Evolutionary conservation across 2,329 filamentous ascomycete genomes (phyloP), one percentile per base, ranked within the genome.

Genomic region (Ophiocordyceps sinensis): DNA sequence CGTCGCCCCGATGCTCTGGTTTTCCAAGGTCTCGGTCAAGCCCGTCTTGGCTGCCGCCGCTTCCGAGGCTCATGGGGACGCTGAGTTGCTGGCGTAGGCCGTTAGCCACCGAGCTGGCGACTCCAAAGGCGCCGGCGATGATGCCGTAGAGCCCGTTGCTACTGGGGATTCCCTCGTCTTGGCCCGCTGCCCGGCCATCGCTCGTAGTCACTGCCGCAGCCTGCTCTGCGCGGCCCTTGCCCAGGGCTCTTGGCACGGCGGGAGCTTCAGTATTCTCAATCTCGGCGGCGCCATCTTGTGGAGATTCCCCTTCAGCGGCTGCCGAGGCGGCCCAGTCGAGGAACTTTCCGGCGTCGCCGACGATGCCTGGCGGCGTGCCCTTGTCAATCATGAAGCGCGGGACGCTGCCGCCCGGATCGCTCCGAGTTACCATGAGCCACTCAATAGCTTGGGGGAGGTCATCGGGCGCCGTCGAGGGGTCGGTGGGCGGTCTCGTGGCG

Each of bases 381-480:
- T 85, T 79, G 53, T 94, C 87, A n/a, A 94, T 85, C 71, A 94
- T 79, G 62, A 91, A 94, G 13, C 84, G 74, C 1, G 87, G 87
- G 15, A 94, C 87, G 44, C 78, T 89, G 40, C 87, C 87, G 11
- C 87, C 87, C 3, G 87, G 86, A 51, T 94, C 86, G 56, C 83
- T 89, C 38, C 87, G 72, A 1, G 86, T 94, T 15, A 94, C 77
- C 87, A 94, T 94, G 45, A 91, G 74, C 87, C 87, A 94, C 58
- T 94, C 87, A 2, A 94, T 57, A 23, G 66, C 60, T 28, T 41
- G 39, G 6, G 41, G 38, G 3, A 31, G 26, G 11, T 38, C 38
- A 15, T 41, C 35, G 13, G 39, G 26, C 23, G 23, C 23, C 2
- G 23, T 9, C 9, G 41, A 37, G 3, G 35, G 28, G 9, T 38